phyloP scores from a whole-genome alignment of 2,329 filamentous ascomycete species.

The Periconia sp. region DNA sequence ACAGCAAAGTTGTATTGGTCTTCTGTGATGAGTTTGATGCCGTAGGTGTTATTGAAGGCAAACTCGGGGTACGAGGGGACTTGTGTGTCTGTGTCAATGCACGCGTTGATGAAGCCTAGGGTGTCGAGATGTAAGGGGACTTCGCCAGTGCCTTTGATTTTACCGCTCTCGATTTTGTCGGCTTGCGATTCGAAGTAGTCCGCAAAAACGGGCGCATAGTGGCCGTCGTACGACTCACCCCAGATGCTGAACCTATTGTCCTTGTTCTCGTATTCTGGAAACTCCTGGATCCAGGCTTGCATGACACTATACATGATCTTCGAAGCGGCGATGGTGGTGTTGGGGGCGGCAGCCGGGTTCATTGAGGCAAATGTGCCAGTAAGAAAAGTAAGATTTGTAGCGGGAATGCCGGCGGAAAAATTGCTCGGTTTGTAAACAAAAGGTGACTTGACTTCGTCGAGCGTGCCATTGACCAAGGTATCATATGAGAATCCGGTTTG shows the following conservation, averaged over 20 bases:
- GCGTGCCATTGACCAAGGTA: conserved; percentile 15
- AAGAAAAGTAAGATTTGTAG: conserved; percentile 55
- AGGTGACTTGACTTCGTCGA: conserved; percentile 5
- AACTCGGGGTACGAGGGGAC: conserved; percentile 49
- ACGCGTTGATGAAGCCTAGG: conserved; percentile 56
- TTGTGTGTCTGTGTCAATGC: conserved; percentile 51
- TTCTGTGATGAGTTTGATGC: conserved; percentile 50
- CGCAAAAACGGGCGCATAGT: conserved; percentile 59
- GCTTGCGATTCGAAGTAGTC: conserved; percentile 58
- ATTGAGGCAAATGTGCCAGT: conserved; percentile 54
- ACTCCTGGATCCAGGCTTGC: conserved; percentile 16
- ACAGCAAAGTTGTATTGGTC: conserved; percentile 47
- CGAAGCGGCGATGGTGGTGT: conserved; percentile 12
- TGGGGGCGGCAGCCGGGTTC: conserved; percentile 19
- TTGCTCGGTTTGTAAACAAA: conserved; percentile 9
- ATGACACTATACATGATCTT: conserved; percentile 13
- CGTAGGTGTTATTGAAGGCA: conserved; percentile 60
- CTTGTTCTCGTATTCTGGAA: conserved; percentile 60
- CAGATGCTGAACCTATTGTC: conserved; percentile 56
- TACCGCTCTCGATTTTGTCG: conserved; percentile 45
- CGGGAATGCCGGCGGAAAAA: conserved; percentile 29
- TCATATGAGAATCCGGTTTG: conserved; percentile 59
- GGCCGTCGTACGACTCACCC: conserved; percentile 54
- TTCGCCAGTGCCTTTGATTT: conserved; percentile 18
- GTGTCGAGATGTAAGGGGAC: conserved; percentile 48